Conservation (phyloP, 768 basidiomycete genomes). For the Boletus vermiculosoides region DNA sequence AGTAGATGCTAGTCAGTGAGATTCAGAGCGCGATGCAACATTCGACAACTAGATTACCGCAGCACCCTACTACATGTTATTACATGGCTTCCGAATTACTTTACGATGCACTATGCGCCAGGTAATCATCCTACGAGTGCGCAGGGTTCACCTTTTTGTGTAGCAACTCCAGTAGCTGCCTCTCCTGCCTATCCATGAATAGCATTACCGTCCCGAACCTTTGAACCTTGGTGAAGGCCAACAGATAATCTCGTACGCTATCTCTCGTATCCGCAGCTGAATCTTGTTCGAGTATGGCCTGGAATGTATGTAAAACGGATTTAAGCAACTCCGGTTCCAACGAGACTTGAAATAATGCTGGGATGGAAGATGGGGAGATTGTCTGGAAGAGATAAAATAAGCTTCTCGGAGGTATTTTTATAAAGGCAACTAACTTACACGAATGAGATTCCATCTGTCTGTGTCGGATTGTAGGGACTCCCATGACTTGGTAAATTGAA, state of each 20-base stretch:
- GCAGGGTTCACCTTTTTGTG: slow-evolving; percentile 35
- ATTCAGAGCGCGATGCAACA: neutral
- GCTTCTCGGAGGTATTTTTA: neutral
- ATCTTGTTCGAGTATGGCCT: slow-evolving; percentile 27
- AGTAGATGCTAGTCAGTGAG: too few relatives aligned
- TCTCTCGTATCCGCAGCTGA: slow-evolving; percentile 11
- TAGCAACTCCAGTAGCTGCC: slow-evolving; percentile 43
- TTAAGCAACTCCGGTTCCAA: slow-evolving; percentile 64
- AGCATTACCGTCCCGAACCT: slow-evolving; percentile 63
- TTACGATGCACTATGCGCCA: neutral
- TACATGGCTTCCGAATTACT: neutral
- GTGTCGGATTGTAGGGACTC: slow-evolving; percentile 38
- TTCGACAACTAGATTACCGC: neutral
- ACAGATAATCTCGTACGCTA: slow-evolving; percentile 48
- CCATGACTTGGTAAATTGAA: slow-evolving; percentile 67
- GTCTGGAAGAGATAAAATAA: slow-evolving; percentile 36
- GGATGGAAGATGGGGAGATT: slow-evolving; percentile 54
- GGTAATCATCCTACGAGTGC: slow-evolving; percentile 3
- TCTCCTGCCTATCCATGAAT: slow-evolving; percentile 62
- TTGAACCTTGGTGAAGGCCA: slow-evolving; percentile 50
- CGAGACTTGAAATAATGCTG: slow-evolving; percentile 64
- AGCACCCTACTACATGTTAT: neutral
- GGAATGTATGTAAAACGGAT: slow-evolving; percentile 55
- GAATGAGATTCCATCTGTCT: slow-evolving; percentile 58
- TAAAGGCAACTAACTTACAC: slow-evolving; percentile 41